These are phyloP conservation scores for Pichia paraexigua DNA, from an alignment of 805 yeast genomes.

Conservation along the genomic window DNA sequence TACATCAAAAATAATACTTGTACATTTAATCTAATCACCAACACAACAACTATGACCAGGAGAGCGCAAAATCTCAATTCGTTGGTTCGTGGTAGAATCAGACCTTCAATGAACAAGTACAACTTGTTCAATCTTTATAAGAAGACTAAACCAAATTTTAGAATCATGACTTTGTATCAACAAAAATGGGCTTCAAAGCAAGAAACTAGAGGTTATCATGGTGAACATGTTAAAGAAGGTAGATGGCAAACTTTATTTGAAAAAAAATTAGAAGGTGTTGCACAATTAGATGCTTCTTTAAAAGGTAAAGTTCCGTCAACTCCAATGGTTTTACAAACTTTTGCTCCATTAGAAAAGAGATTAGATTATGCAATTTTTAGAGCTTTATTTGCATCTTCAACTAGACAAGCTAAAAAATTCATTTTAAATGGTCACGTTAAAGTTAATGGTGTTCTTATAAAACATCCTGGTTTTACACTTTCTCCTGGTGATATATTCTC, in stretches of 20 bases:
- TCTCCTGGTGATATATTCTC: conserved; percentile 81
- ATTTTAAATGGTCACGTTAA: conserved; percentile 71
- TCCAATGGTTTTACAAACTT: conserved; percentile 84
- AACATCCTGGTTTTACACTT: conserved; percentile 71
- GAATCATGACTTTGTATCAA: conserved; percentile 68
- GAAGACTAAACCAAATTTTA: conserved; percentile 47
- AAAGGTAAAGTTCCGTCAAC: conserved; percentile 53
- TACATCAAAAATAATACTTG: neutral
- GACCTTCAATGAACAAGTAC: conserved; percentile 87
- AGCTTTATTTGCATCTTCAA: conserved; percentile 85
- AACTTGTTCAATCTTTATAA: conserved; percentile 84
- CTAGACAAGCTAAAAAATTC: conserved; percentile 89
- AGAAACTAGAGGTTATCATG: conserved; percentile 92
- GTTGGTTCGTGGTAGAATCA: conserved; percentile 40
- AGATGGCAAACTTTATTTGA: conserved; percentile 70
- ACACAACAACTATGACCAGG: conserved; percentile 22
- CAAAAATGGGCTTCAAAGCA: conserved; percentile 89
- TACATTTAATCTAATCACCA: neutral
- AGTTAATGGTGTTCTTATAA: conserved; percentile 76
- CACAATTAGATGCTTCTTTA: conserved; percentile 77
- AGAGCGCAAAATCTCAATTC: conserved; percentile 24
- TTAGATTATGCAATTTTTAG: conserved; percentile 87
- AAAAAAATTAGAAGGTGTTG: conserved; percentile 71
- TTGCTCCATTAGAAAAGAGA: conserved; percentile 79
- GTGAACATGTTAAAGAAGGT: conserved; percentile 82